Conservation (phyloP, 225 moss, liverwort and hornwort genomes). For the Polytrichum formosum region DNA sequence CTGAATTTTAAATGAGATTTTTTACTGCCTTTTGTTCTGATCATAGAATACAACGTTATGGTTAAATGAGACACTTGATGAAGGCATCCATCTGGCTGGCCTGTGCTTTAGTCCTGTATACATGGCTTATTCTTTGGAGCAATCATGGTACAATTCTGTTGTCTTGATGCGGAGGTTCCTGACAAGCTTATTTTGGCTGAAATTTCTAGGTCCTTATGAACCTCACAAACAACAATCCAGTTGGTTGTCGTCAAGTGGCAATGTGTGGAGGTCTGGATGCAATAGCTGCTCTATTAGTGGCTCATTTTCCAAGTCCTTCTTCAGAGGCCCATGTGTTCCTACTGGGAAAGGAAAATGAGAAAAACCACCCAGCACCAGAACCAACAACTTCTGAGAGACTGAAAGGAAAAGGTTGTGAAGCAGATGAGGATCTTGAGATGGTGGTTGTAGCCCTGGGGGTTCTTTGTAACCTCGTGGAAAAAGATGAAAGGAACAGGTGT, state of each 20-base stretch:
- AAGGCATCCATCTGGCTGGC: too few species aligned
- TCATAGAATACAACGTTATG: too few species aligned
- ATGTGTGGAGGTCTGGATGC: constrained; percentile 75
- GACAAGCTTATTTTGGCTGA: constrained; percentile 10
- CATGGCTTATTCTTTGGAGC: too few species aligned
- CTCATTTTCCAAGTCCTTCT: constrained; percentile 75
- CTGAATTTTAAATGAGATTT: too few species aligned
- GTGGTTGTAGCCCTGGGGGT: constrained; percentile 88
- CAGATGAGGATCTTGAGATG: constrained; percentile 92
- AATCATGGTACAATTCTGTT: too few species aligned
- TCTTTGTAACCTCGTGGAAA: constrained; percentile 94
- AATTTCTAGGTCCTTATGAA: constrained; percentile 87
- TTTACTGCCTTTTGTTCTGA: too few species aligned
- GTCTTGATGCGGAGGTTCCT: too few species aligned
- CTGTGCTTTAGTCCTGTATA: too few species aligned
- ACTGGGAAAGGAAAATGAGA: not conserved
- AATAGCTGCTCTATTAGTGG: constrained; percentile 80
- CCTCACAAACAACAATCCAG: constrained; percentile 93
- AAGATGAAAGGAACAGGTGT: constrained; percentile 88
- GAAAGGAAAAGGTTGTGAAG: constrained; percentile 52
- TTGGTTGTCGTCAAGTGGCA: constrained; percentile 97
- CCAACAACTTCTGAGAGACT: constrained; percentile 19
- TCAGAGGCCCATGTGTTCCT: constrained; percentile 31
- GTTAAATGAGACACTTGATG: too few species aligned
- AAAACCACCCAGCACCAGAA: not conserved